phyloP scores from a whole-genome alignment of 2,329 filamentous ascomycete species.

The Remersonia thermophila region DNA sequence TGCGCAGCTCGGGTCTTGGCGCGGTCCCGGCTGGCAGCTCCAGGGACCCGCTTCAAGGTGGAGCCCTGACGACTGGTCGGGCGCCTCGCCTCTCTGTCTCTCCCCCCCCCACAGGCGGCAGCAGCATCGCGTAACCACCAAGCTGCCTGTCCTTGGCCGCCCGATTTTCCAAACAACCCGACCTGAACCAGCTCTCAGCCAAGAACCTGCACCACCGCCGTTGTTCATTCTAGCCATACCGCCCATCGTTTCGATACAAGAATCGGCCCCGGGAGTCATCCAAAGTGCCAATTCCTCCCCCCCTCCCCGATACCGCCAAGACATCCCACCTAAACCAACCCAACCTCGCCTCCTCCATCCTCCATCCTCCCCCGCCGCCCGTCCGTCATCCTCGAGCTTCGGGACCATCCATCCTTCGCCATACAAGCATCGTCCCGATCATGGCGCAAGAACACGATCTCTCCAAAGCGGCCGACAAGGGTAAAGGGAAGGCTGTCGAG shows the following conservation, averaged over 20 bases:
- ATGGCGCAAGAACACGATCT: constrained; percentile 94
- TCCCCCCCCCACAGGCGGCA: constrained; percentile 13
- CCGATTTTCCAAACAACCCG: constrained; percentile 12
- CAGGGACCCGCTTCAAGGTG: neutral
- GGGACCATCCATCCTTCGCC: constrained; percentile 2
- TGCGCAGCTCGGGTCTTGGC: constrained; percentile 17
- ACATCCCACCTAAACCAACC: too few relatives aligned
- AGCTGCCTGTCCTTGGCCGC: constrained; percentile 13
- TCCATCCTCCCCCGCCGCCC: constrained; percentile 1
- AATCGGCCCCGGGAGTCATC: neutral
- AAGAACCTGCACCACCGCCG: neutral
- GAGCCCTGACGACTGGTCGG: constrained; percentile 12
- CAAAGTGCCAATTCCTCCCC: constrained; percentile 1
- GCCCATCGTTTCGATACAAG: constrained; percentile 1
- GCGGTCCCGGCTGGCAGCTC: constrained; percentile 16
- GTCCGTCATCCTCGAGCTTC: constrained; percentile 4
- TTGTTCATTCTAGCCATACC: constrained; percentile 6
- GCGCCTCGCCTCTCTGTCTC: constrained; percentile 17
- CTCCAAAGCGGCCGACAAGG: constrained; percentile 78
- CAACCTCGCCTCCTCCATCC: neutral
- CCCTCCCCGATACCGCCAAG: neutral
- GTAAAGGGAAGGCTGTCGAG: constrained; percentile 83
- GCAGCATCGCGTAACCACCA: constrained; percentile 30
- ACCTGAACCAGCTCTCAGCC: constrained; percentile 5
- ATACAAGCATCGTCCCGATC: constrained; percentile 8